A percentile compares a stretch with the other conserved stretches of the same genome.
These are phyloP conservation scores for Chaetomiaceae sp. DNA, from an alignment of 2,329 filamentous ascomycete genomes.

Conservation along the genomic window DNA sequence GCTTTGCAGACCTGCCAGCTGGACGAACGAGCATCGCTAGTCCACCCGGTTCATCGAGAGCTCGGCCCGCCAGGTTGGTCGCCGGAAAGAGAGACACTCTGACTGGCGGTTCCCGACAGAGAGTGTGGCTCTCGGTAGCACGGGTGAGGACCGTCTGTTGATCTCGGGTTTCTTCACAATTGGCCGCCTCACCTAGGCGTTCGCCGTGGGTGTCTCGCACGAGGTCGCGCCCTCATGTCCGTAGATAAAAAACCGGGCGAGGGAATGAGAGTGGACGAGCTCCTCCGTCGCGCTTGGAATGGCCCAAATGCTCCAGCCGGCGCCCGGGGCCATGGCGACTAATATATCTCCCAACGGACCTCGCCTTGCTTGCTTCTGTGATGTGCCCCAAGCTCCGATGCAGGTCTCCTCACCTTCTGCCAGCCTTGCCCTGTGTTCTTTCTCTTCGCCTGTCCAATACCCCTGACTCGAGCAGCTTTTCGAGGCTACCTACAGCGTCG, in stretches of 20 bases:
- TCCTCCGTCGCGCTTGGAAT: background rate
- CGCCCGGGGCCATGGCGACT: slow-evolving; percentile 1
- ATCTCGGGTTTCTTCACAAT: background rate
- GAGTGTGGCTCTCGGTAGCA: no score
- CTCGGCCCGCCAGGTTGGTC: no score
- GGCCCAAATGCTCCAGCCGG: background rate
- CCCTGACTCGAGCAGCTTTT: slow-evolving; percentile 2
- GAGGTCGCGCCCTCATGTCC: background rate
- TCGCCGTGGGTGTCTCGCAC: background rate
- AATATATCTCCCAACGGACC: slow-evolving; percentile 6
- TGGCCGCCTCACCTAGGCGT: slow-evolving; percentile 3
- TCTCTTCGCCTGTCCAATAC: background rate
- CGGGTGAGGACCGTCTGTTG: no score
- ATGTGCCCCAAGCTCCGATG: background rate
- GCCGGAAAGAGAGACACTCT: no score
- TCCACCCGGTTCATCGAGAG: no score
- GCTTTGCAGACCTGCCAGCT: no score
- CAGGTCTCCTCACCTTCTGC: background rate
- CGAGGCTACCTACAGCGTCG: background rate
- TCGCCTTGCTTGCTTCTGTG: background rate
- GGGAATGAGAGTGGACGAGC: background rate
- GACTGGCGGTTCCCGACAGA: no score
- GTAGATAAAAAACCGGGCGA: background rate
- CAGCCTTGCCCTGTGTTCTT: slow-evolving; percentile 3
- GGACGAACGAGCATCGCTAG: no score